Conservation (phyloP, 305 asterid species). For the Ilex paraguariensis region DNA sequence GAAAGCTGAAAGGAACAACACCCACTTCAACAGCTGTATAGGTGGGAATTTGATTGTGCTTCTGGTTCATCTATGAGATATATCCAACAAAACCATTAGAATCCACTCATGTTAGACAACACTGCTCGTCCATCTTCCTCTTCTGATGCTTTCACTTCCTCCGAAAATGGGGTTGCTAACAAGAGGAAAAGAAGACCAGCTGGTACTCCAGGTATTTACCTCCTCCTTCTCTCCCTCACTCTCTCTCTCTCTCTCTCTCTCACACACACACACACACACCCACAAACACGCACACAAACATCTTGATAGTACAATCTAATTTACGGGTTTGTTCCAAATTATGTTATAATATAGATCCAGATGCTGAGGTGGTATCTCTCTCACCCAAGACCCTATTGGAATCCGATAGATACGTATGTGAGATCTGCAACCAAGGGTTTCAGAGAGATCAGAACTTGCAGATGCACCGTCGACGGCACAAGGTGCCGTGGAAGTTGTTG, state of each 20-base stretch:
- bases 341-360: conserved; percentile 43
- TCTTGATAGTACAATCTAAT: not conserved
- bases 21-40: conserved; percentile 9
- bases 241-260: too few species aligned
- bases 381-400: conserved; percentile 71
- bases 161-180: conserved; percentile 36
- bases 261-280: too few species aligned
- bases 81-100: not conserved
- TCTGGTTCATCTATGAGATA: conserved; percentile 5
- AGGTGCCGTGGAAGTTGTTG: conserved; percentile 71
- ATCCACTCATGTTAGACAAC: conserved; percentile 38
- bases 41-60: conserved; percentile 9
- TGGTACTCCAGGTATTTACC: conserved; percentile 71
- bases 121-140: conserved; percentile 40
- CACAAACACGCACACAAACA: not conserved
- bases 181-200: conserved; percentile 77
- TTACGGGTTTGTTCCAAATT: not conserved
- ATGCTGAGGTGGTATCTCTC: conserved; percentile 68
- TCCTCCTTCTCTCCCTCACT: not conserved
- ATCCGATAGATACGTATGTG: conserved; percentile 70
- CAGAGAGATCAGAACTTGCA: conserved; percentile 78
- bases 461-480: conserved; percentile 76
- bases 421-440: conserved; percentile 74
- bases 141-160: conserved; percentile 39
- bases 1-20: conserved; percentile 13